Conservation (phyloP, 169 alveolate species). For the Plasmodium gonderi region DNA sequence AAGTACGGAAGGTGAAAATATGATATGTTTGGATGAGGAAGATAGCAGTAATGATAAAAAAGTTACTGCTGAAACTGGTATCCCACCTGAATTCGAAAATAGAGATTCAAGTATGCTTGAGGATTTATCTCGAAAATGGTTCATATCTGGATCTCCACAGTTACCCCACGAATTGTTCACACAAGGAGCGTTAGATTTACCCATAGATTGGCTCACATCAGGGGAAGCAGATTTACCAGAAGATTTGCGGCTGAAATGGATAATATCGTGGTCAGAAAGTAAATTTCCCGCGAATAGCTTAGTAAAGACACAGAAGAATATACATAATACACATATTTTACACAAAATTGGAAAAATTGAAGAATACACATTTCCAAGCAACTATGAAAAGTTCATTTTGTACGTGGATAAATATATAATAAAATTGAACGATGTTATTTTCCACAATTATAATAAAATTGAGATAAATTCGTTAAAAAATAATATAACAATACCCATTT, state of each 20-base stretch:
- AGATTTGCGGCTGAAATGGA: neutral
- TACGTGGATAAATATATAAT: slow-evolving; percentile 39
- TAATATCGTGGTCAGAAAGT: neutral
- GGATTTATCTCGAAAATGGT: neutral
- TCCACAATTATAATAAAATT: slow-evolving; percentile 29
- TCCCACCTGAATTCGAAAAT: too few relatives aligned
- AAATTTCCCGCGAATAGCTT: neutral
- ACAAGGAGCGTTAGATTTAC: neutral
- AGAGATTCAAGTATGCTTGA: neutral
- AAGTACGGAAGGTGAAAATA: too few relatives aligned
- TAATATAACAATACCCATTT: neutral
- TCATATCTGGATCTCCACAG: neutral
- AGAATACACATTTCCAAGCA: neutral
- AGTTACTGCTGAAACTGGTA: too few relatives aligned
- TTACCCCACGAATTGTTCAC: neutral
- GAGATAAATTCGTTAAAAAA: slow-evolving; percentile 1
- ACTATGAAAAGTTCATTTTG: slow-evolving; percentile 3
- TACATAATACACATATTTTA: neutral
- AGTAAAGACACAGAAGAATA: neutral
- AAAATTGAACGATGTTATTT: slow-evolving; percentile 49
- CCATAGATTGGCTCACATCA: neutral
- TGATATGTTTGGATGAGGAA: too few relatives aligned
- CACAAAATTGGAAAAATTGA: neutral
- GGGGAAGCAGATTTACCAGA: neutral
- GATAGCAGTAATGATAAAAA: too few relatives aligned